These are phyloP conservation scores for Closterium sp. DNA, from an alignment of 139 green algal species.

Conservation along the genomic window DNA sequence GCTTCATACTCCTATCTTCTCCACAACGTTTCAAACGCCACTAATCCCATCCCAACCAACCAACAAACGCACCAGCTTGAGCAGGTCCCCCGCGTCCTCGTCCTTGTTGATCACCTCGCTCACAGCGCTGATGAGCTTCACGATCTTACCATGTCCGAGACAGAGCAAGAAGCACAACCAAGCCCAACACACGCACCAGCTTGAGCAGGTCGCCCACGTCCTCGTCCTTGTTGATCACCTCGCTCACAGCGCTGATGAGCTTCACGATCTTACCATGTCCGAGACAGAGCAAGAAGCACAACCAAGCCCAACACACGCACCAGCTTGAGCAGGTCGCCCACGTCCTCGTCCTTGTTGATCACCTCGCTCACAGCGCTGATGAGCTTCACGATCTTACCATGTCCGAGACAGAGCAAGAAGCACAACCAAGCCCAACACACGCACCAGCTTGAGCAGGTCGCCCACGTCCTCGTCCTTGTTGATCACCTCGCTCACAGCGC, in stretches of 20 bases:
- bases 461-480: constrained; percentile 75
- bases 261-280: too few species aligned
- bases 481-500: too few species aligned
- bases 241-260: too few species aligned
- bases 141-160: too few species aligned
- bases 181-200: constrained; percentile 59
- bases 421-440: too few species aligned
- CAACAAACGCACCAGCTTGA: constrained; percentile 78
- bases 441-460: constrained; percentile 87
- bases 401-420: too few species aligned
- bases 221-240: constrained; percentile 61
- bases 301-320: too few species aligned
- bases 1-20: neutral
- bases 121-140: too few species aligned
- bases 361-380: constrained; percentile 82
- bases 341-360: constrained; percentile 67
- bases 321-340: constrained; percentile 92
- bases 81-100: constrained; percentile 83
- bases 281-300: neutral
- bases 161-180: too few species aligned
- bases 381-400: constrained; percentile 97
- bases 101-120: constrained; percentile 52
- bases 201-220: constrained; percentile 94
- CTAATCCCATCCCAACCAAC: too few species aligned
- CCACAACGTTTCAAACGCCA: neutral